Percentiles rank a stretch among this genome's conserved stretches.
These are phyloP conservation scores for Didymosphaeria variabile DNA, from an alignment of 2,329 filamentous ascomycete species.

Conservation along the genomic window DNA sequence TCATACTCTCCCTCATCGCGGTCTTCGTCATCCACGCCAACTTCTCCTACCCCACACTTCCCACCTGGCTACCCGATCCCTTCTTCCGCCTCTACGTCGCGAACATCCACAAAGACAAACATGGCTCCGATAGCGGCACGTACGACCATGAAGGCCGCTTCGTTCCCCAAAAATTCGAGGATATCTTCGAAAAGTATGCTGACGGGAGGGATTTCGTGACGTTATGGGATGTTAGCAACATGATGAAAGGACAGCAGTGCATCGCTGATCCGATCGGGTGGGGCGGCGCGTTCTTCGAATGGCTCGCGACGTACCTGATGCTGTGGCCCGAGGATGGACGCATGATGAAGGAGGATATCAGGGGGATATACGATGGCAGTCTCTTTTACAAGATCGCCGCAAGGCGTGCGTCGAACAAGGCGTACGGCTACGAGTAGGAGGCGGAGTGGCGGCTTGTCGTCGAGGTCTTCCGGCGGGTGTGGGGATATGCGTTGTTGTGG, in stretches of 20 bases:
- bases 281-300: constrained; percentile 57
- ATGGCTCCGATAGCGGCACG: constrained; percentile 54
- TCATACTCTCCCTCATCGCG: constrained; percentile 55
- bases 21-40: constrained; percentile 59
- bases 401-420: constrained; percentile 26
- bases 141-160: constrained; percentile 59
- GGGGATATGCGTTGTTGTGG: not conserved
- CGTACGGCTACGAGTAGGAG: constrained; percentile 14
- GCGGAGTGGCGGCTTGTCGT: constrained; percentile 5
- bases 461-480: constrained; percentile 1
- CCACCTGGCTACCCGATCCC: constrained; percentile 55
- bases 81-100: constrained; percentile 54
- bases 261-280: constrained; percentile 57
- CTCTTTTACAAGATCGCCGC: constrained; percentile 54
- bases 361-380: constrained; percentile 63
- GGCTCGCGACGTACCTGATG: constrained; percentile 62
- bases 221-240: constrained; percentile 48
- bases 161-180: constrained; percentile 58
- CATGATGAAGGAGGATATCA: constrained; percentile 66
- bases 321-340: constrained; percentile 65
- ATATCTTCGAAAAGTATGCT: constrained; percentile 58
- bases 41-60: constrained; percentile 60
- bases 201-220: constrained; percentile 52
- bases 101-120: constrained; percentile 55
- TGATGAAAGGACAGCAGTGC: constrained; percentile 54